These are phyloP conservation scores for Aspergillus transmontanensis DNA, from an alignment of 2,329 filamentous ascomycete species.

Conservation along the genomic window DNA sequence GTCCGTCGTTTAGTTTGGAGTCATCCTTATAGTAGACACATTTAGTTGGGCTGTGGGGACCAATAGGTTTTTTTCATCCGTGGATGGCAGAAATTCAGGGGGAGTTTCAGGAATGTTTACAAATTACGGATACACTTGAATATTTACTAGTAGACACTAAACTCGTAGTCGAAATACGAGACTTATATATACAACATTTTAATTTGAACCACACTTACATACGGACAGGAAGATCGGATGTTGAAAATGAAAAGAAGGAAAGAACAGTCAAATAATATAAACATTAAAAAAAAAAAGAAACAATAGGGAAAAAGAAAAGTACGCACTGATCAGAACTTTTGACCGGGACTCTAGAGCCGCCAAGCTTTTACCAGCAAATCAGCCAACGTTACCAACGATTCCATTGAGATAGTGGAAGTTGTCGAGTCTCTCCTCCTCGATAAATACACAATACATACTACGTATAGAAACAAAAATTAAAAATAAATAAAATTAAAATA, in stretches of 20 bases:
- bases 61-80: neutral
- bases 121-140: neutral
- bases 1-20: neutral
- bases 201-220: neutral
- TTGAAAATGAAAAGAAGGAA: neutral
- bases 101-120: constrained; percentile 11
- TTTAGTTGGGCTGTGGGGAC: neutral
- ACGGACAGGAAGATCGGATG: neutral
- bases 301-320: neutral
- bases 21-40: neutral
- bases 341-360: constrained; percentile 8
- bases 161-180: neutral
- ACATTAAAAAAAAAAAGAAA: neutral
- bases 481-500: neutral
- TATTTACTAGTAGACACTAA: neutral
- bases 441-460: neutral
- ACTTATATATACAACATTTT: neutral
- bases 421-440: neutral
- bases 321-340: neutral
- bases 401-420: neutral
- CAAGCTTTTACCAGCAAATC: constrained; percentile 5
- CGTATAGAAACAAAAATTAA: neutral
- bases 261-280: neutral
- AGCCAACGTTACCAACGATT: neutral
- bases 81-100: constrained; percentile 5